A percentile compares a stretch with the other conserved stretches of the same genome.
Conservation (phyloP, 2,329 filamentous ascomycete genomes). For the Thermothelomyces thermophilus region DNA sequence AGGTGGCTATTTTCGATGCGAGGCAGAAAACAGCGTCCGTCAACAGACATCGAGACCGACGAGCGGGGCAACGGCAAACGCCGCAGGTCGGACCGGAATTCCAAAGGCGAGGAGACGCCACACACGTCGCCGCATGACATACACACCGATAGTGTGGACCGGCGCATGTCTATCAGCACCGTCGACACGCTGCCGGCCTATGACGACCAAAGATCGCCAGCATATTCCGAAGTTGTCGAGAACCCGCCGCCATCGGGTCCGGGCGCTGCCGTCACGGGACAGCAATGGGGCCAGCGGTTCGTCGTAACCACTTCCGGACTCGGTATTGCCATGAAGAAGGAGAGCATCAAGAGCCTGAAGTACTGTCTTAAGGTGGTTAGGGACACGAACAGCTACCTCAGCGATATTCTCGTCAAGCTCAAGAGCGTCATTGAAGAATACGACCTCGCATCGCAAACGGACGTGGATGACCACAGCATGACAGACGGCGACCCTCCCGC, state of each 20-base stretch:
- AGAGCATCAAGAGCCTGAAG: constrained; percentile 75
- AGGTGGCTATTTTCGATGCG: constrained; percentile 67
- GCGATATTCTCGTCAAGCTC: constrained; percentile 65
- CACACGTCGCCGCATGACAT: background rate
- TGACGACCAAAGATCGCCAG: constrained; percentile 68
- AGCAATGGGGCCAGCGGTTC: constrained; percentile 70
- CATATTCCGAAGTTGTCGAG: constrained; percentile 57
- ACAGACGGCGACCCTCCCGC: constrained; percentile 8
- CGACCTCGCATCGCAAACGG: constrained; percentile 39
- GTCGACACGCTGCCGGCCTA: constrained; percentile 77
- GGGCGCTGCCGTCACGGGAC: constrained; percentile 22
- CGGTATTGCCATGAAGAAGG: constrained; percentile 84
- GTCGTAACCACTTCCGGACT: constrained; percentile 88
- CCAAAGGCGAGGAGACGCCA: constrained; percentile 2
- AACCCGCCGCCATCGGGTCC: constrained; percentile 26
- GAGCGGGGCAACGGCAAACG: constrained; percentile 49
- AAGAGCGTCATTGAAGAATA: constrained; percentile 75
- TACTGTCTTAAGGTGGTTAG: constrained; percentile 77
- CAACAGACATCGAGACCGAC: constrained; percentile 41
- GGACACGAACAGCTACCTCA: constrained; percentile 76
- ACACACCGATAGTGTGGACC: constrained; percentile 33
- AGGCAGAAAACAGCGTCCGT: constrained; percentile 44
- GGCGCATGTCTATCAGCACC: constrained; percentile 60
- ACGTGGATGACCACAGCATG: constrained; percentile 24
- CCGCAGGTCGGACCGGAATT: constrained; percentile 35